Conservation (phyloP, 208 protist species). For the Leishmania mexicana region DNA sequence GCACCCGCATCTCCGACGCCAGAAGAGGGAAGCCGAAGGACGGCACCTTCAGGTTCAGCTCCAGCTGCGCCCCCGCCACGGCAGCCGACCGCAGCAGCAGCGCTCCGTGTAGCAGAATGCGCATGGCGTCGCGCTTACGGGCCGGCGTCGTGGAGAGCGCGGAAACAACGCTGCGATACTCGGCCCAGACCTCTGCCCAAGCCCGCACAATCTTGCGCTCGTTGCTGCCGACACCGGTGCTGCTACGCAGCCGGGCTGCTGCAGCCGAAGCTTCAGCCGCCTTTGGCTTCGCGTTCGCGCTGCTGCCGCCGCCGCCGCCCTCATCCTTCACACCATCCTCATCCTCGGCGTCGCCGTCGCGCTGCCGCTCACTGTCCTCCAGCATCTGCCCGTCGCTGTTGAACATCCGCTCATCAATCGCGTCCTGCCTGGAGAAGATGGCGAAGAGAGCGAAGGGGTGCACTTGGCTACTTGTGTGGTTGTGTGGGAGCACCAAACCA, state of each 20-base stretch:
- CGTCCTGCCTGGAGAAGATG: constrained; percentile 78
- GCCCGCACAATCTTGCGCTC: constrained; percentile 71
- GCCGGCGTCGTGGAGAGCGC: constrained; percentile 65
- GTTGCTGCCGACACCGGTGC: constrained; percentile 32
- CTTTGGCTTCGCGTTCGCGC: neutral
- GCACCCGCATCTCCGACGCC: constrained; percentile 55
- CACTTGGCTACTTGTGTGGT: constrained; percentile 74
- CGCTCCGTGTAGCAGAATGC: constrained; percentile 80
- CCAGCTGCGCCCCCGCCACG: constrained; percentile 65
- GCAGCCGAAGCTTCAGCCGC: constrained; percentile 1
- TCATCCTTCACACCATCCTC: neutral
- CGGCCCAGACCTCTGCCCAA: constrained; percentile 88
- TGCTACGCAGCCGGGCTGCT: constrained; percentile 19
- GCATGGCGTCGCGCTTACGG: constrained; percentile 78
- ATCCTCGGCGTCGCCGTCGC: neutral
- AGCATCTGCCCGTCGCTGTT: constrained; percentile 32
- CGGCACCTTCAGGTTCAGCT: constrained; percentile 78
- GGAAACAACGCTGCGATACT: constrained; percentile 68
- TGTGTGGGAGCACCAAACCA: constrained; percentile 70
- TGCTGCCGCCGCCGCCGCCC: constrained; percentile 8
- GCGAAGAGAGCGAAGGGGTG: constrained; percentile 83
- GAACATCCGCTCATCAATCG: constrained; percentile 44
- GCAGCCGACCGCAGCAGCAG: constrained; percentile 76
- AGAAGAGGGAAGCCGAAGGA: constrained; percentile 84
- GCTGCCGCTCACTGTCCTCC: constrained; percentile 20